phyloP scores from a whole-genome alignment of 352 stramenopile genomes.

The Pythium chondricola region DNA sequence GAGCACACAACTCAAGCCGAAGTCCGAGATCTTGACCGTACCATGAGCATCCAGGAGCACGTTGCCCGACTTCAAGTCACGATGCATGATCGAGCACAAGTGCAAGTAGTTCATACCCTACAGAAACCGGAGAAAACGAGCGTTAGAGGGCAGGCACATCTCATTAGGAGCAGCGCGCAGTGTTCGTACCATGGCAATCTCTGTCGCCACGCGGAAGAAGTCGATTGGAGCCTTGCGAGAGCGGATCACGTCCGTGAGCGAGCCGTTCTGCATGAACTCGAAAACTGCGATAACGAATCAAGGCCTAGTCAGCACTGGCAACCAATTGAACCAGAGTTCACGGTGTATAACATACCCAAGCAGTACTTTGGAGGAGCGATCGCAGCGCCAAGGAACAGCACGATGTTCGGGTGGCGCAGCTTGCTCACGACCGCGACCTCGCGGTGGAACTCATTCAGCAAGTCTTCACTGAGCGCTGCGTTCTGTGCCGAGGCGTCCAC shows the following conservation, averaged over 20 bases:
- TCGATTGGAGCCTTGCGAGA: constrained; percentile 58
- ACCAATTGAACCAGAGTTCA: background rate
- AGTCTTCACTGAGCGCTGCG: constrained; percentile 53
- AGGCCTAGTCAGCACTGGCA: too few species aligned
- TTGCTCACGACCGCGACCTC: constrained; percentile 83
- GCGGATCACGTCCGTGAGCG: constrained; percentile 77
- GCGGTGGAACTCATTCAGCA: constrained; percentile 83
- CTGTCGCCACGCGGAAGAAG: constrained; percentile 69
- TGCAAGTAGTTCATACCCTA: constrained; percentile 94
- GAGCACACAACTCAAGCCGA: constrained; percentile 80
- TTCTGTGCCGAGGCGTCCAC: constrained; percentile 72
- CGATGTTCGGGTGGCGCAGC: constrained; percentile 80
- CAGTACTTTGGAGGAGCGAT: constrained; percentile 78
- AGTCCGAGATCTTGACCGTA: constrained; percentile 86
- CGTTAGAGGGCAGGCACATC: too few species aligned
- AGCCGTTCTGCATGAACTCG: constrained; percentile 87
- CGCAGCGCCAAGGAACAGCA: constrained; percentile 77
- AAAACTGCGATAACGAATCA: constrained; percentile 76
- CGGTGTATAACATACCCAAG: constrained; percentile 61
- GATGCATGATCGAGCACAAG: constrained; percentile 91
- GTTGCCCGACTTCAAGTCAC: constrained; percentile 96
- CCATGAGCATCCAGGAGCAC: constrained; percentile 81
- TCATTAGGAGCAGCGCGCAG: too few species aligned
- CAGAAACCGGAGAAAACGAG: too few species aligned
- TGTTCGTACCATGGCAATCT: constrained; percentile 69